A percentile compares a stretch with the other conserved stretches of the same genome.
Conservation (phyloP, 192 early-diverging fungal species). For the Geosiphon pyriformis region DNA sequence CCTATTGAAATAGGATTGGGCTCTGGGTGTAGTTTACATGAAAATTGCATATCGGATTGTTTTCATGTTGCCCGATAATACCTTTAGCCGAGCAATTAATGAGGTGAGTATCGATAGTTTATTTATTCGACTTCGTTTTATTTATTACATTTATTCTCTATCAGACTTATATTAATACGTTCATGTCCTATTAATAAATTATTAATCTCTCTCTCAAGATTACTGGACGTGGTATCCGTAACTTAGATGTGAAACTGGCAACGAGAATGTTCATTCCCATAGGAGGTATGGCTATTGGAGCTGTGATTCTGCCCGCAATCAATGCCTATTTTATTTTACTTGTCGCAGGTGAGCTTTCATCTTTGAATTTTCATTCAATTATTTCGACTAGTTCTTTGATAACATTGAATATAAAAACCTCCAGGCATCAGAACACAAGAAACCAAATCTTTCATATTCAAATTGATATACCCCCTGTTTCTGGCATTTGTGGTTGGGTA, state of each 20-base stretch:
- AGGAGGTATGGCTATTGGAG: slow-evolving; percentile 24
- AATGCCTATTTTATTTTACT: slow-evolving; percentile 31
- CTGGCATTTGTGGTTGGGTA: slow-evolving; percentile 31
- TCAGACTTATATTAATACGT: too few relatives aligned
- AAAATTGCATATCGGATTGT: slow-evolving; percentile 53
- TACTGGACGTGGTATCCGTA: slow-evolving; percentile 27
- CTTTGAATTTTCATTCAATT: slow-evolving; percentile 4
- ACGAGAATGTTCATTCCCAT: slow-evolving; percentile 37
- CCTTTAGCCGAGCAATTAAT: slow-evolving; percentile 34
- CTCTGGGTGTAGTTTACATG: slow-evolving; percentile 63
- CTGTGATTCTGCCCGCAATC: slow-evolving; percentile 33
- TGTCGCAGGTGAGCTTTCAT: slow-evolving; percentile 28
- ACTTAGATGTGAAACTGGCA: slow-evolving; percentile 29
- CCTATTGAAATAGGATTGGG: slow-evolving; percentile 66
- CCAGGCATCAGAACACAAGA: slow-evolving; percentile 26
- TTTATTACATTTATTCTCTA: background rate
- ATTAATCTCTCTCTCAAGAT: slow-evolving; percentile 2
- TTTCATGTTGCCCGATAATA: slow-evolving; percentile 43
- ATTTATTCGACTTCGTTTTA: background rate
- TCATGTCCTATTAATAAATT: background rate
- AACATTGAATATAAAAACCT: background rate
- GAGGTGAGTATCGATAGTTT: slow-evolving; percentile 18
- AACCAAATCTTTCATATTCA: slow-evolving; percentile 25
- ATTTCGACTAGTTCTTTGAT: background rate
- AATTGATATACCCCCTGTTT: slow-evolving; percentile 36